phyloP scores from a whole-genome alignment of 148 eudicot genomes.

The Chenopodium quinoa region DNA sequence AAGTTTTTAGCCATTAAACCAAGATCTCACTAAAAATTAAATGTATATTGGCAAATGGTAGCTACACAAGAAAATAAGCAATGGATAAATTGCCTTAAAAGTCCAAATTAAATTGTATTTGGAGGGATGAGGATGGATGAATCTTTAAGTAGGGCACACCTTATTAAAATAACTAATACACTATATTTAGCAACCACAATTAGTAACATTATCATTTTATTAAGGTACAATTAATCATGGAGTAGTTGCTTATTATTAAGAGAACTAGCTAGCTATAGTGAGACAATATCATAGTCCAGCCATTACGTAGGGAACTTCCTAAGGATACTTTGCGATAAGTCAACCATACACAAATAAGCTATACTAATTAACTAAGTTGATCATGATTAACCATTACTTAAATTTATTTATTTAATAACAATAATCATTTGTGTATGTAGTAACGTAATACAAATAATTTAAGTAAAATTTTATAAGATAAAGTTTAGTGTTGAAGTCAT shows the following conservation, averaged over 20 bases:
- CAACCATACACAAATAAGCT: slow-evolving; percentile 6
- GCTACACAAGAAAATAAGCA: neutral
- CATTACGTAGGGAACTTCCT: slow-evolving; percentile 9
- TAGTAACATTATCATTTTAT: neutral
- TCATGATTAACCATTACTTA: neutral
- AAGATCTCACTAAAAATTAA: too few species aligned
- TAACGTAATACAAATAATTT: neutral
- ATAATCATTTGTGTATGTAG: neutral
- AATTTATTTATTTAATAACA: too few species aligned
- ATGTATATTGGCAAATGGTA: too few species aligned
- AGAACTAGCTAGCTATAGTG: neutral
- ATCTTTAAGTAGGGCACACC: slow-evolving; percentile 1
- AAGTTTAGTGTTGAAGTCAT: slow-evolving; percentile 11
- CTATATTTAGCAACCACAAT: neutral
- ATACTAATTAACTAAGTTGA: neutral
- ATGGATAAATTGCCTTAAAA: neutral
- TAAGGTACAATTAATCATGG: neutral
- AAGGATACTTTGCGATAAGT: slow-evolving; percentile 3
- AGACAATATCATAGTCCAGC: neutral
- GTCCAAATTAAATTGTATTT: neutral
- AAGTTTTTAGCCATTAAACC: too few species aligned
- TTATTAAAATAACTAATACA: neutral
- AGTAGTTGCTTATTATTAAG: neutral
- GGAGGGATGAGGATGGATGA: neutral
- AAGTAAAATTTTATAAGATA: too few species aligned